Evolutionary conservation across 1,139 yeast species (phyloP), one percentile per base, ranked within the genome.

Genomic region (Pichia sp.): DNA sequence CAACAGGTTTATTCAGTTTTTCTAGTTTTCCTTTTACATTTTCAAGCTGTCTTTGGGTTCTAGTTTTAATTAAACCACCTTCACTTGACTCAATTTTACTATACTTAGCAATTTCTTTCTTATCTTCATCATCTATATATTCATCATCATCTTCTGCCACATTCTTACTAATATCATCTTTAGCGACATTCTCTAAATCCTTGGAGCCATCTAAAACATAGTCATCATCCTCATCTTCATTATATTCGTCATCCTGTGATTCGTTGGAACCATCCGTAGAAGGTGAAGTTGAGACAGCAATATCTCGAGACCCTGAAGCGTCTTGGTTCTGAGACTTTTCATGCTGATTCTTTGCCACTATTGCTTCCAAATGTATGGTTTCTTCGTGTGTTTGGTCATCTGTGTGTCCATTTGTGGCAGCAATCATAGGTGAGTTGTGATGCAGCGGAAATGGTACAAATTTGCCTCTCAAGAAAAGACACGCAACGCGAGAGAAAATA

Each of bases 51-150:
- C 83, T 64, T 53, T 77, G 85, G 7, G 73, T 67, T 53, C 86
- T 69, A 4, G 85, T 80, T 60, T 74, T 78, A 47, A 79, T 66
- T 39, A 77, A 62, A 0, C 83, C 82, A 26, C 82, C 83, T 34
- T 66, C 69, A 1, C 73, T 73, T 27, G 71, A 73, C 49, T 75
- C 82, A 6, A 76, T 70, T 13, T 61, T 58, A 18, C 70, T 64
- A 53, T 77, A 76, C 39, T 60, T 65, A 13, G 60, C 60, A 13
- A 64, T 62, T 24, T 62, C 70, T 45, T 63, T 64, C 32, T 63
- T 68, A 7, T 67, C 64, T 4, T 62, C 64, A 5, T 56, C 62
- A 3, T 56, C 63, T n/a, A 44, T 44, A 7, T 52, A 59, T 15
- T 53, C 61, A 8, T 52, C 55, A 27, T 52, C 54, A 40, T 52